phyloP scores from a whole-genome alignment of 2,329 filamentous ascomycete species.

The Colletotrichum kahawae region DNA sequence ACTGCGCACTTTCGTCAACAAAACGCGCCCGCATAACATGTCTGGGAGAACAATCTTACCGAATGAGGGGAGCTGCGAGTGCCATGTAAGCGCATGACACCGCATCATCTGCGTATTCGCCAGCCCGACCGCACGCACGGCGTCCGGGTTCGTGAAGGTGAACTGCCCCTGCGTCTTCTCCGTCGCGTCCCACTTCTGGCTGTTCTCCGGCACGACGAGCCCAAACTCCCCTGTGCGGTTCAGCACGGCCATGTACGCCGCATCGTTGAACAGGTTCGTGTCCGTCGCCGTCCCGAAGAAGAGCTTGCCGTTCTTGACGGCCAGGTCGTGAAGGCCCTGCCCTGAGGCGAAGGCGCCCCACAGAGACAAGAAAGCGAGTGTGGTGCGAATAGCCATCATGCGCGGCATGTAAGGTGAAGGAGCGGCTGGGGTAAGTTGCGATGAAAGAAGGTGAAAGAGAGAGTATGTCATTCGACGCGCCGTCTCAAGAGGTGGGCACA shows the following conservation, averaged over 20 bases:
- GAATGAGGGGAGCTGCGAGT: conserved; percentile 61
- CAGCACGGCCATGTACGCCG: conserved; percentile 58
- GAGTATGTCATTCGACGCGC: neutral
- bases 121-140: conserved; percentile 46
- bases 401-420: neutral
- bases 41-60: neutral
- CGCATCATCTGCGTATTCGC: conserved; percentile 51
- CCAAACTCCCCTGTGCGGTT: conserved; percentile 62
- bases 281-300: conserved; percentile 71
- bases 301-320: conserved; percentile 55
- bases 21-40: rapidly evolving
- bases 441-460: neutral
- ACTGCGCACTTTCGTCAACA: conserved; percentile 46
- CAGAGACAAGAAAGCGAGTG: neutral
- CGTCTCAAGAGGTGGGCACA: neutral
- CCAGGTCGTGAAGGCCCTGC: conserved; percentile 50
- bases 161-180: conserved; percentile 63
- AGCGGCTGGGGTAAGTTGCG: neutral
- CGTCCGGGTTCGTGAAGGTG: conserved; percentile 63
- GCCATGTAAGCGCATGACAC: conserved; percentile 71
- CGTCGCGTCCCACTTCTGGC: conserved; percentile 63
- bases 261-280: conserved; percentile 48
- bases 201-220: conserved; percentile 65
- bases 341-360: conserved; percentile 17
- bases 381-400: neutral